A percentile compares a stretch with the other conserved stretches of the same genome.
phyloP scores from a whole-genome alignment of 345 rosid species.

The Limnanthes douglasii region DNA sequence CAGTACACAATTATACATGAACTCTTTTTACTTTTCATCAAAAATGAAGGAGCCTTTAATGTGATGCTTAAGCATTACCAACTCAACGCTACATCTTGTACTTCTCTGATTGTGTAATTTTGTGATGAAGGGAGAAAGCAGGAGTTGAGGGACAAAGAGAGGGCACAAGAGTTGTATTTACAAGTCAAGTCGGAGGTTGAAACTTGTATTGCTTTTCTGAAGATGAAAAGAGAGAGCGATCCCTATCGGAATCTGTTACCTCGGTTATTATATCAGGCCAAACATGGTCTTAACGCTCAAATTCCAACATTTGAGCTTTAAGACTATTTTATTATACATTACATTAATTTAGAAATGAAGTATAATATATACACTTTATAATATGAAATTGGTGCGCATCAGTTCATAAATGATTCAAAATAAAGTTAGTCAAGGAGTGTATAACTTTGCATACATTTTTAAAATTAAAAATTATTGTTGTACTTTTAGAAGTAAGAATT shows the following conservation, averaged over 20 bases:
- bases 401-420: too few relatives aligned
- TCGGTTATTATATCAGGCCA: slow-evolving; percentile 32
- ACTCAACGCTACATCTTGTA: background rate
- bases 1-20: too few relatives aligned
- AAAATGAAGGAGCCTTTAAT: too few relatives aligned
- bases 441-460: too few relatives aligned
- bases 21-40: too few relatives aligned
- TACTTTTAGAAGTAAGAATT: too few relatives aligned
- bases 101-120: background rate
- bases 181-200: slow-evolving; percentile 53
- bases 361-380: too few relatives aligned
- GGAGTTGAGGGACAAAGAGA: slow-evolving; percentile 34
- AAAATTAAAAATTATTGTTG: too few relatives aligned
- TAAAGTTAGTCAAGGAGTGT: too few relatives aligned
- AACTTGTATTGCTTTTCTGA: slow-evolving; percentile 32
- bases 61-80: background rate
- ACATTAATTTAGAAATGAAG: too few relatives aligned
- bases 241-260: slow-evolving; percentile 46
- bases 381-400: too few relatives aligned
- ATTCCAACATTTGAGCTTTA: slow-evolving; percentile 53
- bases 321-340: too few relatives aligned
- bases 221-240: slow-evolving; percentile 48
- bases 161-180: slow-evolving; percentile 42
- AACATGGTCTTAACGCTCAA: slow-evolving; percentile 26
- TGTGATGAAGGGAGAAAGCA: slow-evolving; percentile 22